A percentile compares a stretch with the other conserved stretches of the same genome.
Evolutionary conservation across 768 basidiomycete genomes (phyloP).

Genomic region (Leccinum truebloodii): DNA sequence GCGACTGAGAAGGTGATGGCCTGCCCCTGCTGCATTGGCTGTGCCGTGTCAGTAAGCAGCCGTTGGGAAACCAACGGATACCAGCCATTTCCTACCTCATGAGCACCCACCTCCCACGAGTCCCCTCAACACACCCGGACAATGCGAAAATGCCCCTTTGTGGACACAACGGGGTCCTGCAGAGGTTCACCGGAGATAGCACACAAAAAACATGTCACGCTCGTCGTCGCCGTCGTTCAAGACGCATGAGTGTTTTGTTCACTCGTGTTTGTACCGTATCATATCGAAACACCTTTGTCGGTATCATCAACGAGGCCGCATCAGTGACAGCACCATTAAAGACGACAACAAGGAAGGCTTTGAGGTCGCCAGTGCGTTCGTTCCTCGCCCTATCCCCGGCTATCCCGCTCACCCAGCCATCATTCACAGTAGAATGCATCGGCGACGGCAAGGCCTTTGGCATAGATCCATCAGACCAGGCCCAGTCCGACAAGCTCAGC

Average conservation of each 20-base stretch:
- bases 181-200: constrained; percentile 94
- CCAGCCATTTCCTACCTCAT: too few species aligned
- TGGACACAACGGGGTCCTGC: constrained; percentile 89
- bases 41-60: too few species aligned
- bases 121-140: too few species aligned
- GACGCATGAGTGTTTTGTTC: constrained; percentile 37
- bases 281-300: constrained; percentile 55
- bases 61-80: too few species aligned
- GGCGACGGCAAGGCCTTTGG: constrained; percentile 80
- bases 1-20: too few species aligned
- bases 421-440: constrained; percentile 82
- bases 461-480: constrained; percentile 69
- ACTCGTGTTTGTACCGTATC: constrained; percentile 38
- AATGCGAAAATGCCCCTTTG: constrained; percentile 41
- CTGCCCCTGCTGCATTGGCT: too few species aligned
- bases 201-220: constrained; percentile 66
- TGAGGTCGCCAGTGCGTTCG: constrained; percentile 81
- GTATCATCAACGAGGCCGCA: constrained; percentile 80
- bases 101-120: too few species aligned
- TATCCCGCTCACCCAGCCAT: constrained; percentile 1
- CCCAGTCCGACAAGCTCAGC: constrained; percentile 62
- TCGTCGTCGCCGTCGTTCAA: constrained; percentile 1
- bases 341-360: constrained; percentile 89
- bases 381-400: not conserved
- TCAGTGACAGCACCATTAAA: constrained; percentile 84